Base-by-base conservation (phyloP, 257 asterid species). In the Gentiana macrophylla region DNA sequence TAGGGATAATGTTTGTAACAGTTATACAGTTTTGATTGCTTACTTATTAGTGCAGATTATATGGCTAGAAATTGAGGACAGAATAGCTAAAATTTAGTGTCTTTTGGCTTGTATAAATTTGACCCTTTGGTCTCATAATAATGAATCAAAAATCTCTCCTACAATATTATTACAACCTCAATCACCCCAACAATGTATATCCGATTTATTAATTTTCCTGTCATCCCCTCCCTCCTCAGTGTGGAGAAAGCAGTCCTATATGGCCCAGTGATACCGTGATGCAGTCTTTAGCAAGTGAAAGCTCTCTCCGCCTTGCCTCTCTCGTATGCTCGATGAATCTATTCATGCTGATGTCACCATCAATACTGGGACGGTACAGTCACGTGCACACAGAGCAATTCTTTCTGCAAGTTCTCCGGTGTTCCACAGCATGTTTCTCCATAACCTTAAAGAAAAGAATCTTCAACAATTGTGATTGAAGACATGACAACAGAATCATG, bases 331-430 rank as follows among this genome's bases (percentile, higher is more conserved):
- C 8, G 63, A 75, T 32, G 96, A 86, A 61, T 79, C 86, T 10
- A 76, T 90, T 48, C 91, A 84, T 46, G 52, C 94, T 3, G 96
- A 87, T 65, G 84, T 86, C 43, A 84, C 91, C 70, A 86, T 91
- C 73, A 86, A 80, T 66, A 77, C 96, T 0, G 80, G 5, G 92
- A 82, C 12, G 96, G 98, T 15, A 67, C 77, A 15, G 73, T 91
- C n/a, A 36, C 72, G 35, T 35, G 90, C 96, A 37, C 98, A 91
- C 67, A 82, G 68, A 62, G 94, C 96, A 4, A 79, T 91, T 32
- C 95, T 91, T 13, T 84, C 95, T 4, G 82, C 95, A 43, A 85
- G 84, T 51, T 92, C 98, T 57, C 93, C 94, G 0, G 95, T 92
- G 38, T 92, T 92, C 73, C 80, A 70, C 44, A 83, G 93, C 84